Base-by-base conservation (phyloP, 345 rosid genomes). In the Corchorus olitorius region DNA sequence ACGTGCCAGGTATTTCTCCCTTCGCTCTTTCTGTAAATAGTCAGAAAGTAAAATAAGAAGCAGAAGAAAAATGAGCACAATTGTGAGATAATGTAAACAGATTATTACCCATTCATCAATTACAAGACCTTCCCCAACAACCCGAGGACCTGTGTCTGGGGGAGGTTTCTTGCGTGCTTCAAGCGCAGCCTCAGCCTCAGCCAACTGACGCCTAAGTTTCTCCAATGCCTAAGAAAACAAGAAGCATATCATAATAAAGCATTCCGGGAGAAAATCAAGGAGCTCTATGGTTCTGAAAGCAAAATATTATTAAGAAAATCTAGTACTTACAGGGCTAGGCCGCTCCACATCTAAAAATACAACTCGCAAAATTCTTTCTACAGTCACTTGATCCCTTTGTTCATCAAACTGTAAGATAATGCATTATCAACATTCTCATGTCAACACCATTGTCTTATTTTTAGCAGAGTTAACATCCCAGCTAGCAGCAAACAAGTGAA, bases 51-150 rank as follows among this genome's bases (percentile, higher is more conserved):
- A 6, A 54, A 35, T 58, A 48, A 1, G 17, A 59, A 22, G 22
- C 69, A 43, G 46, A 53, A 1, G 50, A 20, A 35, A 78, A 56
- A 11, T 27, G 33, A 63, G 69, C 33, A 49, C 6, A 66, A 48
- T 27, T 54, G 11, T 49, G 43, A 22, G 67, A 62, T 37, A 55
- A 17, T 53, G 61, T 61, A 35, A 43, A 65, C 33, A 59, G 19
- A 34, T 14, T n/a, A 69, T n/a, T 85, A 96, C 99, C 99, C 99
- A 96, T 92, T 96, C 98, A 72, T 96, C 97, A 34, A 96, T 93
- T 27, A 96, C 99, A 27, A 93, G 92, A 80, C 99, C 99, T 76
- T 96, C 99, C 53, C 95, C 98, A 1, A 89, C 91, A 60, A 91
- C 85, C 11, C 82, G 93, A 60, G 89, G 90, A 58, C 97, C 97